A percentile compares a stretch with the other conserved stretches of the same genome.
Conservation (phyloP, 2,329 filamentous ascomycete species). For the Arachnopeziza araneosa region DNA sequence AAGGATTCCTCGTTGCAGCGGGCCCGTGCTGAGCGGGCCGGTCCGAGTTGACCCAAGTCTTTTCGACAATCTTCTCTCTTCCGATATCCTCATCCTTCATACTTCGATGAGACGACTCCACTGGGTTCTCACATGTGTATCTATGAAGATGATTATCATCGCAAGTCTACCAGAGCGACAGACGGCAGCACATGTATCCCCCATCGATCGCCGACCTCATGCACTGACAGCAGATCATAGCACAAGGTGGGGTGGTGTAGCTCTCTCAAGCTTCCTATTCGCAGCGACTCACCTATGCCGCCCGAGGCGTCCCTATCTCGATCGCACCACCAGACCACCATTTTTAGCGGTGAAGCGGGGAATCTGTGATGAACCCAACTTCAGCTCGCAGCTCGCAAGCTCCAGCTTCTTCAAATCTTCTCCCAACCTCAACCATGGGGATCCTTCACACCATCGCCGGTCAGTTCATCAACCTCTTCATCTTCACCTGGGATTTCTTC, state of each 20-base stretch:
- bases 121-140: too few species aligned
- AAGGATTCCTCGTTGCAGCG: neutral
- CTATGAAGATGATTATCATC: too few species aligned
- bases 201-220: neutral
- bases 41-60: neutral
- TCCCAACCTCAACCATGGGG: conserved; percentile 3
- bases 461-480: conserved; percentile 31
- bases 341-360: neutral
- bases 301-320: neutral
- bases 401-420: neutral
- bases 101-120: neutral
- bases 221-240: neutral
- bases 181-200: neutral
- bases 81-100: neutral
- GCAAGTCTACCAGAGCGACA: too few species aligned
- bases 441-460: conserved; percentile 6
- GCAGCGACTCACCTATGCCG: neutral
- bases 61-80: neutral
- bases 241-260: neutral
- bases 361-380: neutral
- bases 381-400: neutral
- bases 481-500: conserved; percentile 35
- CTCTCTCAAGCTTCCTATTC: neutral
- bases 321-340: neutral
- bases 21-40: neutral